Conservation (phyloP, 768 basidiomycete species). For the Auriscalpium microsporum region DNA sequence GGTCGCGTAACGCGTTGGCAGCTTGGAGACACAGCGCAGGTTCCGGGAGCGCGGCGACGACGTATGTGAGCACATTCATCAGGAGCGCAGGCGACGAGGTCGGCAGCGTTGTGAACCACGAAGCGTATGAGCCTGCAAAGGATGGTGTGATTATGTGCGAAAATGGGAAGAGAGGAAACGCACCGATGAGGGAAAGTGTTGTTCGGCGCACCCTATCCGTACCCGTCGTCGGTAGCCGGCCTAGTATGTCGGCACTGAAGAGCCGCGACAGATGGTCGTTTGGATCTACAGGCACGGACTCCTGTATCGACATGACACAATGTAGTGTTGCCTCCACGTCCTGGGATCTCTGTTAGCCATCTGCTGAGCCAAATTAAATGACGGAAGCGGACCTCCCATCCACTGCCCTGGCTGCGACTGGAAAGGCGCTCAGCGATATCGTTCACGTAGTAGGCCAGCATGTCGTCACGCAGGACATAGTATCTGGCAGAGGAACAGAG, state of each 20-base stretch:
- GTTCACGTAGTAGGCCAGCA: conserved; percentile 64
- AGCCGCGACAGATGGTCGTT: conserved; percentile 49
- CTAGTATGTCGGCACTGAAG: conserved; percentile 67
- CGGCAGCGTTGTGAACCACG: conserved; percentile 64
- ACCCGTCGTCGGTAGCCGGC: conserved; percentile 55
- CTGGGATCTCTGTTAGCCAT: conserved; percentile 27
- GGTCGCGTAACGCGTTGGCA: conserved; percentile 72
- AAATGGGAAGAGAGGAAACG: conserved; percentile 9
- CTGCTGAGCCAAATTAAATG: too few species aligned
- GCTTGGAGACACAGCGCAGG: conserved; percentile 58
- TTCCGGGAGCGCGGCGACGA: conserved; percentile 64
- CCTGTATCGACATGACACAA: conserved; percentile 80
- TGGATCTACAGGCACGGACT: conserved; percentile 63
- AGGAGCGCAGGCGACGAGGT: conserved; percentile 33
- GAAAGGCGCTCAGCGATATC: conserved; percentile 51
- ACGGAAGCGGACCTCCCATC: conserved; percentile 61
- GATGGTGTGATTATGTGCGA: neutral
- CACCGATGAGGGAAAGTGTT: conserved; percentile 67
- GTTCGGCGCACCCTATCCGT: conserved; percentile 65
- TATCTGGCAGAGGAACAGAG: conserved; percentile 40
- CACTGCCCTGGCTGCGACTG: conserved; percentile 32
- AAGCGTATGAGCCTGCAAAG: conserved; percentile 56
- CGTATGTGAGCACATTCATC: conserved; percentile 58
- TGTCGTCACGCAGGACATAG: conserved; percentile 79
- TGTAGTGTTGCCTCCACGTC: conserved; percentile 83